Evolutionary conservation across 2,329 filamentous ascomycete genomes (phyloP).

Genomic region (Aspergillus uvarum): DNA sequence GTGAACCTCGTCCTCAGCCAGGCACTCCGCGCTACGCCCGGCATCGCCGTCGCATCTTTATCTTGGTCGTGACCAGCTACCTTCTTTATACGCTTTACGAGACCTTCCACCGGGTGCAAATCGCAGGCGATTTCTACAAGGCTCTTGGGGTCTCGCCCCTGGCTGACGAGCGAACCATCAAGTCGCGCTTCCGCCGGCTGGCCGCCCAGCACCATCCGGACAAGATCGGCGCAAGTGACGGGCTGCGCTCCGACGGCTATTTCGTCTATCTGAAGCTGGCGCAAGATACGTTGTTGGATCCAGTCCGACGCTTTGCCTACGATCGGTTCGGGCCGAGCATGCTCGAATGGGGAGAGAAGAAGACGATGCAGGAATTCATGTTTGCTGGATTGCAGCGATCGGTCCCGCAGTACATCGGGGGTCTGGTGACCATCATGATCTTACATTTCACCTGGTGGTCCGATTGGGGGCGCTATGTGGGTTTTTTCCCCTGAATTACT

Average conservation of each 20-base stretch:
- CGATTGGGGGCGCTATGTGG: slow-evolving; percentile 47
- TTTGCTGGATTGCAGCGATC: slow-evolving; percentile 59
- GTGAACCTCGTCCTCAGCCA: slow-evolving; percentile 71
- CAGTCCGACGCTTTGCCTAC: slow-evolving; percentile 78
- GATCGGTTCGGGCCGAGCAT: slow-evolving; percentile 81
- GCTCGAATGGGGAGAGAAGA: slow-evolving; percentile 55
- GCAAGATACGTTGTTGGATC: slow-evolving; percentile 76
- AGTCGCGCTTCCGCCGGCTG: slow-evolving; percentile 79
- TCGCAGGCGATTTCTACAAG: slow-evolving; percentile 73
- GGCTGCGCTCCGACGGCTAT: slow-evolving; percentile 46
- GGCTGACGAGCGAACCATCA: slow-evolving; percentile 73
- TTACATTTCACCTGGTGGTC: slow-evolving; percentile 45
- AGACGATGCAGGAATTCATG: slow-evolving; percentile 71
- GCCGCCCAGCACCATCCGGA: slow-evolving; percentile 75
- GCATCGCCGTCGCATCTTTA: slow-evolving; percentile 80
- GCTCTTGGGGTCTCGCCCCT: slow-evolving; percentile 68
- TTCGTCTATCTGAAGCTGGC: slow-evolving; percentile 84
- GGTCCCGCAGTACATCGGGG: slow-evolving; percentile 41
- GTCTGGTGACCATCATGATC: slow-evolving; percentile 36
- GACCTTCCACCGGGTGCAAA: slow-evolving; percentile 75
- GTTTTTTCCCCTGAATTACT: slow-evolving; percentile 20
- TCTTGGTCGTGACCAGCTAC: slow-evolving; percentile 78
- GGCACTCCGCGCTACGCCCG: slow-evolving; percentile 66
- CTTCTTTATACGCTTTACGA: slow-evolving; percentile 92
- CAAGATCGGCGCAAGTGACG: slow-evolving; percentile 58